Evolutionary conservation across 768 basidiomycete species (phyloP), one percentile per base, ranked within the genome.

Genomic region (Kwoniella botswanensis): DNA sequence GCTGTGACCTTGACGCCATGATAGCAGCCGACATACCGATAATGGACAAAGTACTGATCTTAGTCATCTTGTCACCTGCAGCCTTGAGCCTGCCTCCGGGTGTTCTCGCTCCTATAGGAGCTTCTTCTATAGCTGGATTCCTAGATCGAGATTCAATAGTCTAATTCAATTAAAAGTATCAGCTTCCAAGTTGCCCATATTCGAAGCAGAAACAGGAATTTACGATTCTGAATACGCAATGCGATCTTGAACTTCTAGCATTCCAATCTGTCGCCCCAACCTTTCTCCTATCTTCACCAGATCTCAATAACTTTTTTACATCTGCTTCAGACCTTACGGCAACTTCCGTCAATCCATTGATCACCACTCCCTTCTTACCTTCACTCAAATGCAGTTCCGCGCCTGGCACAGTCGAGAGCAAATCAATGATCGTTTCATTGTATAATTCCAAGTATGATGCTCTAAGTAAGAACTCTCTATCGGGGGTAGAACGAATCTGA

Each of bases 211-310:
- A 29, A 1, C 35, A 22, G 13, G 1, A 1, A 79, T 85, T 75
- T 56, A 98, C 95, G 35, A 98, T 88, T 41, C 94, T 86, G 83
- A 98, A 97, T 0, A 98, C 92, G 74, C 92, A 93, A 82, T 98
- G 96, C 85, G 93, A 94, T 43, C 96, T 87, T 80, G 93, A 94
- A 85, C 93, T 94, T 69, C 96, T 85, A 77, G 94, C 92, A 80
- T 99, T 99, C 96, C 96, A 99, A 79, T 99, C 96, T n/a, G 97
- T 99, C 75, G 90, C 92, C 0, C 94, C 95, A 3, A 94, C 97
- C 71, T 93, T 86, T 61, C 96, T 86, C 77, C 93, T 90, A 3
- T 91, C 89, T 81, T 97, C 93, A 4, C 96, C 96, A 24, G 93
- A 86, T 76, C 88, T 87, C 75, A 99, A 85, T 4, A 98, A 91